phyloP scores from a whole-genome alignment of 2,329 filamentous ascomycete genomes.

The Zasmidium citrigriseum region DNA sequence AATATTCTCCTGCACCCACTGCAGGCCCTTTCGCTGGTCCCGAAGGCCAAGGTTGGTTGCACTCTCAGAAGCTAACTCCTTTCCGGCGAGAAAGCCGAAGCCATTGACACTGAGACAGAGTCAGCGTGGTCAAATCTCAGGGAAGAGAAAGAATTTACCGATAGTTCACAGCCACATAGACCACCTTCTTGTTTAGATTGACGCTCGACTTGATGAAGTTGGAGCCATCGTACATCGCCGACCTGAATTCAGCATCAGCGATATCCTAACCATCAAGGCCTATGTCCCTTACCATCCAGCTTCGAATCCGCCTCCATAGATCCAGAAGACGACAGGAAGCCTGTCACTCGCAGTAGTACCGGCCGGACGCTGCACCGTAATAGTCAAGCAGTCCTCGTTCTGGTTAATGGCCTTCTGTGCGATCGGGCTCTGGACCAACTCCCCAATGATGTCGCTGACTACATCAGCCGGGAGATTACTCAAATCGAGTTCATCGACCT shows the following conservation, averaged over 20 bases:
- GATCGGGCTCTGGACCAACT: slow-evolving; percentile 40
- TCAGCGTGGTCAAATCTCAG: background rate
- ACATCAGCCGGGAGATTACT: slow-evolving; percentile 34
- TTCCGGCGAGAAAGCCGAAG: slow-evolving; percentile 35
- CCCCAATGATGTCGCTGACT: slow-evolving; percentile 38
- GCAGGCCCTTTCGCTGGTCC: slow-evolving; percentile 30
- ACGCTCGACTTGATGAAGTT: slow-evolving; percentile 44
- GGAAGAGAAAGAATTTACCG: slow-evolving; percentile 49
- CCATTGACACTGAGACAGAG: slow-evolving; percentile 50
- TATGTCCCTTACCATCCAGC: slow-evolving; percentile 30
- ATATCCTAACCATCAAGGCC: background rate
- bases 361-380: slow-evolving; percentile 39
- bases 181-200: slow-evolving; percentile 54
- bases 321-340: slow-evolving; percentile 51
- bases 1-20: slow-evolving; percentile 28
- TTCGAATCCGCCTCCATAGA: slow-evolving; percentile 48
- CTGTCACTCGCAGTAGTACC: slow-evolving; percentile 39
- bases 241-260: background rate
- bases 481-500: slow-evolving; percentile 40
- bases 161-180: slow-evolving; percentile 24
- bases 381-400: slow-evolving; percentile 44
- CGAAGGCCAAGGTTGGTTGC: slow-evolving; percentile 34
- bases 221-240: slow-evolving; percentile 40
- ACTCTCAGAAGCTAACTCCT: slow-evolving; percentile 35
- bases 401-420: slow-evolving; percentile 38